A percentile compares a stretch with the other conserved stretches of the same genome.
These are phyloP conservation scores for Hydnum rufescens DNA, from an alignment of 768 basidiomycete genomes.

Conservation along the genomic window DNA sequence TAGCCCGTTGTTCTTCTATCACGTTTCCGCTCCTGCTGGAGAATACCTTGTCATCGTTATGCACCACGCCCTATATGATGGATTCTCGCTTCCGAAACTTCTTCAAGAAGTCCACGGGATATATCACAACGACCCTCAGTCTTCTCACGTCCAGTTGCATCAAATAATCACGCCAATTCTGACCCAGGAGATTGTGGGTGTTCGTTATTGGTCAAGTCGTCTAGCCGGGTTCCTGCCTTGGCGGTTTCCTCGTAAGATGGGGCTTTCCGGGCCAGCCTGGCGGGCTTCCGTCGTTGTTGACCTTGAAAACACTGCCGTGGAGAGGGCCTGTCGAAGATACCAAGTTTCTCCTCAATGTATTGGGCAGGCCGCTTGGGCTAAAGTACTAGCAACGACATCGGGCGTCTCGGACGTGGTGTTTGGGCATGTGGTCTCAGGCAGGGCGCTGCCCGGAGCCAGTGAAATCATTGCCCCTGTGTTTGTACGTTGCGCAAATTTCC, in stretches of 20 bases:
- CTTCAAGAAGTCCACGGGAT: not conserved
- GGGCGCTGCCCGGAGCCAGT: not conserved
- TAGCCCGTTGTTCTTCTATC: not conserved
- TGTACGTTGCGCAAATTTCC: not conserved
- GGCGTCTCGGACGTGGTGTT: not conserved
- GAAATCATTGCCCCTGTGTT: not conserved
- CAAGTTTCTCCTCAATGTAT: not conserved
- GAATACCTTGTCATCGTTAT: not conserved
- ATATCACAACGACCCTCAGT: too few species aligned
- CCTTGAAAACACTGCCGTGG: not conserved
- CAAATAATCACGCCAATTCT: not conserved
- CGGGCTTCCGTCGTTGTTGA: not conserved
- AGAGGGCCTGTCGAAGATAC: not conserved
- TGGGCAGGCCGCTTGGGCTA: not conserved
- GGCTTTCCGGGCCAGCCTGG: not conserved
- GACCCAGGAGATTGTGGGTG: not conserved
- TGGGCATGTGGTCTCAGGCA: constrained; percentile 1
- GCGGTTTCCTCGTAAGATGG: not conserved
- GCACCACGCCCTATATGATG: not conserved
- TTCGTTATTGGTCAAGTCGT: not conserved
- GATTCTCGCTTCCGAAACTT: not conserved
- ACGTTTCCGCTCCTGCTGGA: not conserved
- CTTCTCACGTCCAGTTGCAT: not conserved
- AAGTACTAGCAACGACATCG: not conserved
- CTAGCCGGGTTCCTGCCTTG: not conserved